phyloP scores from a whole-genome alignment of 768 basidiomycete species.

The Macrolepiota dolichaula region DNA sequence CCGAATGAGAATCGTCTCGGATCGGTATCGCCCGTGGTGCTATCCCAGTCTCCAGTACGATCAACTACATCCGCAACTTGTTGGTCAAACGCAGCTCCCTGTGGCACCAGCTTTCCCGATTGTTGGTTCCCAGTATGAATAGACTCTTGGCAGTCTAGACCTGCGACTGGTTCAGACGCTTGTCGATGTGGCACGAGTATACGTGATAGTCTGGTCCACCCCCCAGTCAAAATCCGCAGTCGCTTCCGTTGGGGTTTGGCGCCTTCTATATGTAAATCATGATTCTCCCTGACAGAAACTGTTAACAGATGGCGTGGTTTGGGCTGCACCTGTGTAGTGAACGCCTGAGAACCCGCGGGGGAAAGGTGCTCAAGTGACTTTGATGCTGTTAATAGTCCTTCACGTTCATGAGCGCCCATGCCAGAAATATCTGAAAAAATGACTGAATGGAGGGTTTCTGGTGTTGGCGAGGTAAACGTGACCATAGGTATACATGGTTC shows the following conservation, averaged over 20 bases:
- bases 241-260: not conserved
- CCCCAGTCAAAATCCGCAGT: not conserved
- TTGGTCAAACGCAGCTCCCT: not conserved
- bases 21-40: not conserved
- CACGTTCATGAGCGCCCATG: not conserved
- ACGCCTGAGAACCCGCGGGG: not conserved
- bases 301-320: not conserved
- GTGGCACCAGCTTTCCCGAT: not conserved
- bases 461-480: conserved; percentile 30
- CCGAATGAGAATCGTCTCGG: not conserved
- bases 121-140: not conserved
- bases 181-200: not conserved
- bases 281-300: not conserved
- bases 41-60: not conserved
- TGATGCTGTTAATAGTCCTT: not conserved
- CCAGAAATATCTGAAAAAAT: conserved; percentile 8
- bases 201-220: conserved; percentile 1
- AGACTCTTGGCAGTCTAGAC: not conserved
- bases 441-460: conserved; percentile 22
- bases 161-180: not conserved
- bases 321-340: not conserved
- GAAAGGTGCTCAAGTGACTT: not conserved
- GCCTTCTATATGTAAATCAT: not conserved
- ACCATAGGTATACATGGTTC: conserved; percentile 22
- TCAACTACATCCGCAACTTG: not conserved